phyloP scores from a whole-genome alignment of 345 rosid genomes.

The Angophora floribunda region DNA sequence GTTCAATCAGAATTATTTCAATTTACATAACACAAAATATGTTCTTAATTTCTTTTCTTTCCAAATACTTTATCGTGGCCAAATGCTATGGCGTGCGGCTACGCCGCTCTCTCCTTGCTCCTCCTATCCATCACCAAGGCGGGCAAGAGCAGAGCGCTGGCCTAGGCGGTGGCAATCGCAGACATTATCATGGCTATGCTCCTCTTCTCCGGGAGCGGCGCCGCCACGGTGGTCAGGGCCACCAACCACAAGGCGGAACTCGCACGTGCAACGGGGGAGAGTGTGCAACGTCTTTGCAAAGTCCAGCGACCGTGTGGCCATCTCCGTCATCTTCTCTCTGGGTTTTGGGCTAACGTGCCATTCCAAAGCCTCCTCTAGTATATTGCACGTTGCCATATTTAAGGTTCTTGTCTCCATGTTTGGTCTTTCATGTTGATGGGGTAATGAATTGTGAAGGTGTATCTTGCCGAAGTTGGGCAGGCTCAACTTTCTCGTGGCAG shows the following conservation, averaged over 20 bases:
- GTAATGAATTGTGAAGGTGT: background rate
- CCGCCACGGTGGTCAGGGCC: constrained; percentile 34
- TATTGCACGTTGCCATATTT: background rate
- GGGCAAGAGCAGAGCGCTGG: background rate
- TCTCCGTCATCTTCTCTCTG: constrained; percentile 15
- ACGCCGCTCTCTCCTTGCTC: constrained; percentile 35
- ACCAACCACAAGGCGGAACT: constrained; percentile 45
- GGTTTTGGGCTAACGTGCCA: background rate
- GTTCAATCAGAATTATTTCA: too few relatives aligned
- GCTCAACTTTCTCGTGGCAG: background rate
- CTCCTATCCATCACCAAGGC: constrained; percentile 2
- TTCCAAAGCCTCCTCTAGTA: background rate
- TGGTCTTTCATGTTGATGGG: background rate
- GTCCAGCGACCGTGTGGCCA: constrained; percentile 37
- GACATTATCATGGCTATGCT: constrained; percentile 45
- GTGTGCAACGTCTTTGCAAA: constrained; percentile 38
- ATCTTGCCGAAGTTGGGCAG: background rate
- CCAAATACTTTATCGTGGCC: constrained; percentile 35
- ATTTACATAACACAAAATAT: background rate
- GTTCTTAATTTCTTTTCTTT: background rate
- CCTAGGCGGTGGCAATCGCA: background rate
- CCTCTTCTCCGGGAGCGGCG: constrained; percentile 48
- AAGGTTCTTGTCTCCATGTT: background rate
- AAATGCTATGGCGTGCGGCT: constrained; percentile 44
- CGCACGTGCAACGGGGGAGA: constrained; percentile 47